Conservation (phyloP, 805 yeast genomes). For the Ogataea nitratoaversa region DNA sequence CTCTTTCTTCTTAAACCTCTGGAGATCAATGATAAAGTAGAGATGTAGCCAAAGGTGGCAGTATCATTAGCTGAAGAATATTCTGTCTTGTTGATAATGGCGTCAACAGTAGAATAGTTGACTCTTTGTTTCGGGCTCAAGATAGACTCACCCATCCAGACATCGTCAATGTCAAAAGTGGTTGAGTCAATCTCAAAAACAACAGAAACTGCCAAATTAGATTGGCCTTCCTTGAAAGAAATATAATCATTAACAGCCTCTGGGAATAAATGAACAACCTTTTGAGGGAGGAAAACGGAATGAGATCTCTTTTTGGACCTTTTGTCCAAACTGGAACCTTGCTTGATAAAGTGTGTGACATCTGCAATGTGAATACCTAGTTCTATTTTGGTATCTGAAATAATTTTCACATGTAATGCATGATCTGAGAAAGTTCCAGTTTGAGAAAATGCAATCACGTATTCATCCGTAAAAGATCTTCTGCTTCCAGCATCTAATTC, state of each 20-base stretch:
- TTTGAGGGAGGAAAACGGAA: slow-evolving; percentile 83
- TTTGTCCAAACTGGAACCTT: slow-evolving; percentile 75
- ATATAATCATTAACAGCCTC: slow-evolving; percentile 52
- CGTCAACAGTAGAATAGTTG: slow-evolving; percentile 51
- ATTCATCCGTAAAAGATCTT: slow-evolving; percentile 53
- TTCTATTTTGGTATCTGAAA: slow-evolving; percentile 59
- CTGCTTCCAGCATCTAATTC: slow-evolving; percentile 39
- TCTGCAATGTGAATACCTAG: slow-evolving; percentile 86
- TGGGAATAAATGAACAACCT: slow-evolving; percentile 65
- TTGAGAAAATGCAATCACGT: slow-evolving; percentile 60
- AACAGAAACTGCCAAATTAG: slow-evolving; percentile 68
- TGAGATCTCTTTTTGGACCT: slow-evolving; percentile 88
- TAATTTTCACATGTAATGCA: slow-evolving; percentile 73
- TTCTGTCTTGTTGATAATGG: slow-evolving; percentile 34
- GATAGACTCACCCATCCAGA: slow-evolving; percentile 69
- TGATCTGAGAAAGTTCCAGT: slow-evolving; percentile 62
- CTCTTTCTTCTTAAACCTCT: slow-evolving; percentile 69
- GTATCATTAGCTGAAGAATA: slow-evolving; percentile 38
- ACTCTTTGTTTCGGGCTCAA: slow-evolving; percentile 61
- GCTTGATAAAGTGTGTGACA: slow-evolving; percentile 64
- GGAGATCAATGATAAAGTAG: slow-evolving; percentile 60
- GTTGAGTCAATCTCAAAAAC: slow-evolving; percentile 74
- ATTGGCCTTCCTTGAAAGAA: slow-evolving; percentile 58
- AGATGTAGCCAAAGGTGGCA: slow-evolving; percentile 56
- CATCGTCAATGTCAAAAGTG: slow-evolving; percentile 66